Evolutionary conservation across 1,284 basidiomycete species (phyloP).

Genomic region (Sphaerobolus stellatus): DNA sequence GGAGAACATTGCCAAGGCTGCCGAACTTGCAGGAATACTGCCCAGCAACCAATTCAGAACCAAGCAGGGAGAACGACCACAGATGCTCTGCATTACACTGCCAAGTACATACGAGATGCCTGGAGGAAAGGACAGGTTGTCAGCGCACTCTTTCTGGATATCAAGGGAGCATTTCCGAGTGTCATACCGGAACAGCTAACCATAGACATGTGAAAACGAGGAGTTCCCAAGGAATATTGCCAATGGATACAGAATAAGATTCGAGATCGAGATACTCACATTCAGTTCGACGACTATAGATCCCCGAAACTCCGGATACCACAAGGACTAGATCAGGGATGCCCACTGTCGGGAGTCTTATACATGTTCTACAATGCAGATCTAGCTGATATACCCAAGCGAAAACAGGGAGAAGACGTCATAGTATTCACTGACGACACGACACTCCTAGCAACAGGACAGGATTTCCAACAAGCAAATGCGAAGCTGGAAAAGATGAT

Average conservation of each 20-base stretch:
- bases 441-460: neutral
- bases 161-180: constrained; percentile 10
- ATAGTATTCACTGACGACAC: neutral
- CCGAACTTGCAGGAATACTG: constrained; percentile 1
- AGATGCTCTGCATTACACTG: constrained; percentile 12
- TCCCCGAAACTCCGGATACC: neutral
- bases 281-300: constrained; percentile 4
- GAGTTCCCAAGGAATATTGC: constrained; percentile 1
- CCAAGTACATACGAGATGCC: neutral
- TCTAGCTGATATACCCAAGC: constrained; percentile 1
- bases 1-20: neutral
- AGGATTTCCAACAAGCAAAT: neutral
- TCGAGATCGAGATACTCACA: neutral
- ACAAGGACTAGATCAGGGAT: constrained; percentile 12
- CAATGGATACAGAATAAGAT: neutral
- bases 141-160: constrained; percentile 7
- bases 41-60: constrained; percentile 10
- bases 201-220: constrained; percentile 1
- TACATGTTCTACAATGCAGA: constrained; percentile 13
- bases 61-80: constrained; percentile 12
- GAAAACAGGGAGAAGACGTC: neutral
- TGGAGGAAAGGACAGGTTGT: constrained; percentile 4
- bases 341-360: constrained; percentile 8
- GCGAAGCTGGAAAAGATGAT: neutral
- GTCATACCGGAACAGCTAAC: neutral